phyloP scores from a whole-genome alignment of 208 protist genomes.

The Crithidia thermophila region DNA sequence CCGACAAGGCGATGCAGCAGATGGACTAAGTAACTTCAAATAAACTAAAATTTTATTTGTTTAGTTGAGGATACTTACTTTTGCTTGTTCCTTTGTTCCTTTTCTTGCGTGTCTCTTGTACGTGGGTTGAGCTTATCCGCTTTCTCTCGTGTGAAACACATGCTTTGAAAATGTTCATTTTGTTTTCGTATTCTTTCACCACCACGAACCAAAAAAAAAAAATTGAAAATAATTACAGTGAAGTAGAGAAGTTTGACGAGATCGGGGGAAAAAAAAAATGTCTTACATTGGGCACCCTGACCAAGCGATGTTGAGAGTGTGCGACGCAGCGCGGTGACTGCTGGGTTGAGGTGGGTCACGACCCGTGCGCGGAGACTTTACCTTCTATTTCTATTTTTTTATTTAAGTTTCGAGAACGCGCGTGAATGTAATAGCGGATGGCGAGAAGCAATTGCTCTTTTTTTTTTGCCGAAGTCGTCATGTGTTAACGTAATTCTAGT shows the following conservation, averaged over 20 bases:
- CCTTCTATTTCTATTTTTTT: no score
- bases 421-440: no score
- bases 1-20: conserved; percentile 94
- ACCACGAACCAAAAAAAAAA: background rate
- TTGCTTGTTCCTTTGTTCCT: conserved; percentile 2
- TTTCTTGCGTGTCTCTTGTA: conserved; percentile 7
- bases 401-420: no score
- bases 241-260: background rate
- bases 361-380: no score
- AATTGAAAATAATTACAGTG: background rate
- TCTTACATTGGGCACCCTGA: background rate
- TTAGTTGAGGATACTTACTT: no score
- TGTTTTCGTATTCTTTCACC: conserved; percentile 24
- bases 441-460: no score
- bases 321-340: no score
- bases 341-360: no score
- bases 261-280: background rate
- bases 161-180: conserved; percentile 1
- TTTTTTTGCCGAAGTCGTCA: background rate
- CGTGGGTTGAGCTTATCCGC: no score
- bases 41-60: conserved; percentile 6
- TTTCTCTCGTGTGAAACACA: conserved; percentile 20
- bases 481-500: no score
- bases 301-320: background rate
- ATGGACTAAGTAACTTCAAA: conserved; percentile 76